Evolutionary conservation across 176 grass and related monocot genomes (phyloP).

Genomic region (Rhynchospora pubera): DNA sequence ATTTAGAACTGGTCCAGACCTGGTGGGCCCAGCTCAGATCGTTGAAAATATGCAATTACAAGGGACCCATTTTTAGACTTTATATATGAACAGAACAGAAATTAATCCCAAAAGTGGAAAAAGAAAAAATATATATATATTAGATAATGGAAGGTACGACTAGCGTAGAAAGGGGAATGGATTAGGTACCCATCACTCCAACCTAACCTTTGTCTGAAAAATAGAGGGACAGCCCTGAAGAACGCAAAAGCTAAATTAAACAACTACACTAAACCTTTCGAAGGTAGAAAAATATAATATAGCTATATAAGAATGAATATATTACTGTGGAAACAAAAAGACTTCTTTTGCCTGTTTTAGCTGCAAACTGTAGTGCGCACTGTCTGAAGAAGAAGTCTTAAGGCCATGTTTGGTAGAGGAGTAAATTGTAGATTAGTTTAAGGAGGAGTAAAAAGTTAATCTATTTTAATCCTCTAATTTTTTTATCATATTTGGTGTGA

Average conservation of each 20-base stretch:
- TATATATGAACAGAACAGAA: background rate
- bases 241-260: background rate
- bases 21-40: slow-evolving; percentile 2
- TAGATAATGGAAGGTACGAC: background rate
- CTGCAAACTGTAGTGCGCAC: background rate
- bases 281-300: background rate
- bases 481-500: too few species aligned
- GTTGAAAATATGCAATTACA: background rate
- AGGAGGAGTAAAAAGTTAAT: too few species aligned
- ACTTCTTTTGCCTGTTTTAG: background rate
- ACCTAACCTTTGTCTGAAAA: slow-evolving; percentile 13
- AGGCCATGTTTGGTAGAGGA: too few species aligned
- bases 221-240: background rate
- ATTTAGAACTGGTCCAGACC: background rate
- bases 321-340: background rate
- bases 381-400: background rate
- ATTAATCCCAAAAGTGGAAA: background rate
- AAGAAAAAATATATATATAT: background rate
- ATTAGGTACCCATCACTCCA: slow-evolving; percentile 2
- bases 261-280: background rate
- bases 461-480: too few species aligned
- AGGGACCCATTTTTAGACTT: background rate
- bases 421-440: too few species aligned
- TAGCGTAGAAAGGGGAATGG: background rate
- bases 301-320: background rate